Evolutionary conservation across 257 asterid species (phyloP).

Genomic region (Pogostemon cablin): DNA sequence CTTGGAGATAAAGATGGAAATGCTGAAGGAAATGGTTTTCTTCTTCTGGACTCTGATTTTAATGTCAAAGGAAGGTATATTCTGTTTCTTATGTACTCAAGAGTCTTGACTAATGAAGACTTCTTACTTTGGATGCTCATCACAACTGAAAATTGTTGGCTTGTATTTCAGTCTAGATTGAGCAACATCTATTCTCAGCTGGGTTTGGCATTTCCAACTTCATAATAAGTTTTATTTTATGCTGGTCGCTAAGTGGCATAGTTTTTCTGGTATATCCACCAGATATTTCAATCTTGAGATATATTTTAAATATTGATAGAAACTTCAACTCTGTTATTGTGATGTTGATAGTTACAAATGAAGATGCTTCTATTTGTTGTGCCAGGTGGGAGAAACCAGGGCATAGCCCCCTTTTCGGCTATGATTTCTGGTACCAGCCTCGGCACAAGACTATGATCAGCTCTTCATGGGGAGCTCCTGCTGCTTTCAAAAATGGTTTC

Average conservation of each 20-base stretch:
- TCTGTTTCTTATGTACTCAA: neutral
- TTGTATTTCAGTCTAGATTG: neutral
- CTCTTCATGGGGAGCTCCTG: conserved; percentile 95
- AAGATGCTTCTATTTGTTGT: neutral
- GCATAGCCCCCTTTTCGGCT: conserved; percentile 84
- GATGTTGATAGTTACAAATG: neutral
- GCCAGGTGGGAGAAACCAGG: conserved; percentile 99
- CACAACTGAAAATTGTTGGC: neutral
- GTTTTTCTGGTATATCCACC: neutral
- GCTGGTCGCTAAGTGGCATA: neutral
- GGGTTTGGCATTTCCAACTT: too few relatives aligned
- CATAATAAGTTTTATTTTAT: too few relatives aligned
- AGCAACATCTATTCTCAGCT: neutral
- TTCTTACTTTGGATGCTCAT: neutral
- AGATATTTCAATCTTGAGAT: neutral
- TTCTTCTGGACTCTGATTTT: conserved; percentile 81
- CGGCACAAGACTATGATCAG: conserved; percentile 98
- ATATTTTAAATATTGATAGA: neutral
- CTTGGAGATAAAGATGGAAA: conserved; percentile 99
- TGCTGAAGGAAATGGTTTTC: conserved; percentile 92
- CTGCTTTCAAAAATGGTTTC: conserved; percentile 90
- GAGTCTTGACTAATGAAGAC: neutral
- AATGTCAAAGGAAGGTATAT: conserved; percentile 97
- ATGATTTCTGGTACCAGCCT: conserved; percentile 99
- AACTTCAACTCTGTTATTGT: neutral